Percentiles rank a stretch among this genome's conserved stretches.
Evolutionary conservation across 164 flowering plant species (phyloP).

Genomic region (Akebia trifoliata): DNA sequence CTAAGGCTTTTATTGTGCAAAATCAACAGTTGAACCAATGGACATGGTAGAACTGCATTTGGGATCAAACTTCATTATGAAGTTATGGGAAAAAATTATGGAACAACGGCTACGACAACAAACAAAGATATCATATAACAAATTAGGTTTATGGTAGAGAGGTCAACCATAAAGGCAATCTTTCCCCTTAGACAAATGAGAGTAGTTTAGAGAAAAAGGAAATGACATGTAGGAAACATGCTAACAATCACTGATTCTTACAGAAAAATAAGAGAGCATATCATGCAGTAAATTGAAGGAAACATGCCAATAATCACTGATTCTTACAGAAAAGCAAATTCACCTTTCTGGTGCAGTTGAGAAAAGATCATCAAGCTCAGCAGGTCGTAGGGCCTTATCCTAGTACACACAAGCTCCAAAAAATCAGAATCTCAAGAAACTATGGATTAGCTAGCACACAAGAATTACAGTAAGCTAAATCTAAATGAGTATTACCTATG

Average conservation of each 20-base stretch:
- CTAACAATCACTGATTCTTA: background rate
- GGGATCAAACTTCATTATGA: too few species aligned
- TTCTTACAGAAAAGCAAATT: constrained; percentile 9
- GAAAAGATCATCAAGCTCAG: constrained; percentile 58
- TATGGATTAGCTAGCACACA: background rate
- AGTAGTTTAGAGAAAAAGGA: too few species aligned
- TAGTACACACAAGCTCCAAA: constrained; percentile 15
- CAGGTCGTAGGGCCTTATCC: constrained; percentile 49
- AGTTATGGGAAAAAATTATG: too few species aligned
- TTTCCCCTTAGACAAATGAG: too few species aligned
- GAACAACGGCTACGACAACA: too few species aligned
- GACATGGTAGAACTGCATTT: too few species aligned
- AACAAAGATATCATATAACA: too few species aligned
- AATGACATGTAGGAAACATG: background rate
- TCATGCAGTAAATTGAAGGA: background rate
- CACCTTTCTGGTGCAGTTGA: constrained; percentile 82
- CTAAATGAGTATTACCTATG: background rate
- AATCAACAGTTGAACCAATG: too few species aligned
- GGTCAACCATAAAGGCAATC: too few species aligned
- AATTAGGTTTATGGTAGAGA: too few species aligned
- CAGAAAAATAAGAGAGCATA: background rate
- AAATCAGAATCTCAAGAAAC: constrained; percentile 7
- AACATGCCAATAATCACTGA: background rate
- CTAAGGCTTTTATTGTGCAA: too few species aligned
- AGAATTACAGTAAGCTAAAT: background rate